Conservation (phyloP, 345 rosid species). For the Hypericum perforatum region DNA sequence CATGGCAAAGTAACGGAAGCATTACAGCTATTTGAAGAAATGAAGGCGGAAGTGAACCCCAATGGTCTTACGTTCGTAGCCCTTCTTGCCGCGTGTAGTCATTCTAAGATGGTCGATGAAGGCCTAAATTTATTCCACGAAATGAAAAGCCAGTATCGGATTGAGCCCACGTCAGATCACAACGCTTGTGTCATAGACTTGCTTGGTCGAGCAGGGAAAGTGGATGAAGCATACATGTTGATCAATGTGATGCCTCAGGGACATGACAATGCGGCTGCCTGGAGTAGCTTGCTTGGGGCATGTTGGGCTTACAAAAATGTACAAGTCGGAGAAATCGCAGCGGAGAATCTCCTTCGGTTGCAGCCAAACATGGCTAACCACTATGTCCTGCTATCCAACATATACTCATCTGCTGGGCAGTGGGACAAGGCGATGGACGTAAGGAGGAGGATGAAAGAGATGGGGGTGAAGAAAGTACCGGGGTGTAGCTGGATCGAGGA, state of each 20-base stretch:
- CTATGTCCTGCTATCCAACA: constrained; percentile 75
- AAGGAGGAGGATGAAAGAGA: constrained; percentile 66
- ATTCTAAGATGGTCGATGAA: constrained; percentile 69
- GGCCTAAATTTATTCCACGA: constrained; percentile 57
- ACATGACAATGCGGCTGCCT: constrained; percentile 50
- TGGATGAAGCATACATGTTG: constrained; percentile 52
- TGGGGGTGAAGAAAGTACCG: constrained; percentile 78
- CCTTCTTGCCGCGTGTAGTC: constrained; percentile 79
- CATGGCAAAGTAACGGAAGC: constrained; percentile 74
- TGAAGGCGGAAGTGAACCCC: constrained; percentile 53
- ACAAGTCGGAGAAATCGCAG: constrained; percentile 71
- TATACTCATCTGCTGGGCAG: constrained; percentile 61
- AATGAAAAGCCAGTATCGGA: constrained; percentile 51
- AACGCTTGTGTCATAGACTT: constrained; percentile 81
- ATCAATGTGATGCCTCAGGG: constrained; percentile 42
- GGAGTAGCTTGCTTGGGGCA: constrained; percentile 92
- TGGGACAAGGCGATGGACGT: constrained; percentile 77
- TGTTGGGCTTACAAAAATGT: constrained; percentile 56
- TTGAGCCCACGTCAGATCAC: constrained; percentile 64
- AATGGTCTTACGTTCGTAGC: constrained; percentile 72
- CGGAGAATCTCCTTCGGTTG: constrained; percentile 44
- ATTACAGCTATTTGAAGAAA: constrained; percentile 40
- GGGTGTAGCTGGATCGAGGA: constrained; percentile 91
- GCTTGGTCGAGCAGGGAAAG: constrained; percentile 77
- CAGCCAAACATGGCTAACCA: constrained; percentile 86